A percentile compares a stretch with the other conserved stretches of the same genome.
Evolutionary conservation across 164 flowering plant species (phyloP).

Genomic region (Umbellularia californica): DNA sequence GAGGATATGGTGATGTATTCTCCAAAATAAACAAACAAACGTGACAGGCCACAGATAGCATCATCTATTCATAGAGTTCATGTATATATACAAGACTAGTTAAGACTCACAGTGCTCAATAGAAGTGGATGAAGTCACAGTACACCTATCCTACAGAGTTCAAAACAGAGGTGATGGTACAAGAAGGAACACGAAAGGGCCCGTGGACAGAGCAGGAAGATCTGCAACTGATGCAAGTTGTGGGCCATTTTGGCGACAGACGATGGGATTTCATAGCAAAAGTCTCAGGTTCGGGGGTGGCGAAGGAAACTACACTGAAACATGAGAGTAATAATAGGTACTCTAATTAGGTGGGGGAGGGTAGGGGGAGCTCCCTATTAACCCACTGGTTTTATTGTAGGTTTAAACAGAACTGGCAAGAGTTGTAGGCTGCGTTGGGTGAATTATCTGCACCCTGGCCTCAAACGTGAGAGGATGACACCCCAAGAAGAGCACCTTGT

Average conservation of each 20-base stretch:
- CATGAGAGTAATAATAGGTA: constrained; percentile 29
- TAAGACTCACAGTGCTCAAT: too few species aligned
- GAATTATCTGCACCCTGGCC: constrained; percentile 91
- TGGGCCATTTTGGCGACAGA: constrained; percentile 81
- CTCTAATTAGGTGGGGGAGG: constrained; percentile 37
- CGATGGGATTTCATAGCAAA: constrained; percentile 98
- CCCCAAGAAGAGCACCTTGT: constrained; percentile 88
- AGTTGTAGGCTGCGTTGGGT: constrained; percentile 99
- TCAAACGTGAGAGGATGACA: constrained; percentile 86
- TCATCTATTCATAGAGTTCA: background rate
- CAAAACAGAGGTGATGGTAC: constrained; percentile 29
- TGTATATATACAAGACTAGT: background rate
- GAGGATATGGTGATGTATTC: too few species aligned
- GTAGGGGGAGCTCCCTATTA: constrained; percentile 31
- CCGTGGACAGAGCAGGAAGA: constrained; percentile 99
- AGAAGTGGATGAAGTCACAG: background rate
- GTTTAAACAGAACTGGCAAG: constrained; percentile 95
- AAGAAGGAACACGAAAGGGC: constrained; percentile 70
- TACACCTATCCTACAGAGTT: background rate
- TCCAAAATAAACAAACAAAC: too few species aligned
- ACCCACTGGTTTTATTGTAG: constrained; percentile 60
- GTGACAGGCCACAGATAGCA: background rate
- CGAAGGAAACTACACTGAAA: constrained; percentile 24
- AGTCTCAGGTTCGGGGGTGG: constrained; percentile 99
- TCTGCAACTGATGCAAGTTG: constrained; percentile 63